phyloP scores from a whole-genome alignment of 768 basidiomycete genomes.

The Pleurotus cornucopiae region DNA sequence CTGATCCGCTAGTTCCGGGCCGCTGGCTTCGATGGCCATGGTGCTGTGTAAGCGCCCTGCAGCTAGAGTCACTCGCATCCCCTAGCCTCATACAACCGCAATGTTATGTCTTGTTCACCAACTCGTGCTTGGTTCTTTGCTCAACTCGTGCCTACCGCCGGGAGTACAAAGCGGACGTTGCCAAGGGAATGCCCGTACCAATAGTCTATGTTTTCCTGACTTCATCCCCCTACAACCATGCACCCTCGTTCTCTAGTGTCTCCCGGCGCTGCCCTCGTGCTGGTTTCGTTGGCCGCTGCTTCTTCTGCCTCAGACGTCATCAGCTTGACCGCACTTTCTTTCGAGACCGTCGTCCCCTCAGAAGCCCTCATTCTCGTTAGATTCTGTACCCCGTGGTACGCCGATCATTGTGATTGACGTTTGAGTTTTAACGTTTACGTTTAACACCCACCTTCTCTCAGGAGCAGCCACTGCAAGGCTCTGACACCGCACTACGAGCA shows the following conservation, averaged over 20 bases:
- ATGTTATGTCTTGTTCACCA: no score
- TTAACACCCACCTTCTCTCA: background rate
- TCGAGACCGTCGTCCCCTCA: background rate
- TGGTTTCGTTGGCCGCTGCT: background rate
- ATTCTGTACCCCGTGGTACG: background rate
- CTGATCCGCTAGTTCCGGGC: no score
- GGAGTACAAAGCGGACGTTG: no score
- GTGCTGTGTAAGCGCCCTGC: no score
- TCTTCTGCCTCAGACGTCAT: background rate
- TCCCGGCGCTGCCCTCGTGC: constrained; percentile 42
- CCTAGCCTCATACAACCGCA: no score
- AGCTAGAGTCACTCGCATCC: no score
- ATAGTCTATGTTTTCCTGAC: no score
- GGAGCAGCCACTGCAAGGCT: background rate
- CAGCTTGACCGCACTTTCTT: background rate
- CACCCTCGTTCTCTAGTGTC: constrained; percentile 55
- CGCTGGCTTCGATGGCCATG: no score
- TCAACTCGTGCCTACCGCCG: no score
- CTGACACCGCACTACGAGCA: background rate
- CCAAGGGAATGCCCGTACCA: no score
- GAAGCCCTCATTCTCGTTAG: background rate
- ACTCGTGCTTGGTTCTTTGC: no score
- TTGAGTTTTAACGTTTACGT: background rate
- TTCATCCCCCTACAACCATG: constrained; percentile 38
- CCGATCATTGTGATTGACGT: background rate